Evolutionary conservation across 805 yeast species (phyloP).

Genomic region (Nakazawaea ambrosiae): DNA sequence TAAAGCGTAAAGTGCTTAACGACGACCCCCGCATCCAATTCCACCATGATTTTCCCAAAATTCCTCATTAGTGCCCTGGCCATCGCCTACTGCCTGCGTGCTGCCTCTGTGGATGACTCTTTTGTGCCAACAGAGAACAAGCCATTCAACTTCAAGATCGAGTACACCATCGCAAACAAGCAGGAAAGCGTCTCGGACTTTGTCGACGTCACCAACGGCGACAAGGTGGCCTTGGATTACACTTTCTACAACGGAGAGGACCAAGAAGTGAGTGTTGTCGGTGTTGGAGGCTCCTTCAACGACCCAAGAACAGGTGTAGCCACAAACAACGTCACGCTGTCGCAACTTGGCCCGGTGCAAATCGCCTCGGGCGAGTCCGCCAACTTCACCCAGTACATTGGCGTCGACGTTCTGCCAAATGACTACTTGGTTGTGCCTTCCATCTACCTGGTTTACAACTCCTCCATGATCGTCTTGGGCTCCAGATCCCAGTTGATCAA

Average conservation of each 20-base stretch:
- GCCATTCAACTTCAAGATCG: conserved; percentile 39
- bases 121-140: conserved; percentile 27
- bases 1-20: too few species aligned
- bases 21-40: too few species aligned
- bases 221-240: conserved; percentile 44
- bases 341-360: conserved; percentile 53
- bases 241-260: conserved; percentile 48
- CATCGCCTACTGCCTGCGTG: conserved; percentile 1
- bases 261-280: conserved; percentile 44
- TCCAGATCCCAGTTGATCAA: conserved; percentile 50
- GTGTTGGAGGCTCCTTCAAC: conserved; percentile 61
- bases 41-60: neutral
- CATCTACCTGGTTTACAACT: conserved; percentile 43
- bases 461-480: conserved; percentile 45
- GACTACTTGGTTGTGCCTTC: conserved; percentile 55
- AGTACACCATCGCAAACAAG: conserved; percentile 40
- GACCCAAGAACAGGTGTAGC: conserved; percentile 46
- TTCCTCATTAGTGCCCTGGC: conserved; percentile 4
- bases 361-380: conserved; percentile 42
- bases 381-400: conserved; percentile 51
- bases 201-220: conserved; percentile 41
- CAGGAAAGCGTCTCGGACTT: conserved; percentile 34
- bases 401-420: conserved; percentile 49
- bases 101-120: conserved; percentile 13
- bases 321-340: conserved; percentile 57